Evolutionary conservation across 345 rosid genomes (phyloP).

Genomic region (Eutrema yunnanense): DNA sequence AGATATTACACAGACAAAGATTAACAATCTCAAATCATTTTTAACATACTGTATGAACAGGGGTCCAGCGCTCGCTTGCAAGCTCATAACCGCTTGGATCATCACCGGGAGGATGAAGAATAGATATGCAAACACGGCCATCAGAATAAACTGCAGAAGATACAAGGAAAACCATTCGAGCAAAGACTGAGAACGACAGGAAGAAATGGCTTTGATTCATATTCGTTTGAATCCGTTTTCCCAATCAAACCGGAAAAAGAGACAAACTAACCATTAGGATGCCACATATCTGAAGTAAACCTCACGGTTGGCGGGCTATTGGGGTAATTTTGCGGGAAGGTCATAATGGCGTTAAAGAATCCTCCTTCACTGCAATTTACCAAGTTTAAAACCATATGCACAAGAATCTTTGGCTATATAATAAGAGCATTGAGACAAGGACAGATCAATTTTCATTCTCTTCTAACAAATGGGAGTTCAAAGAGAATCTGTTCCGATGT

Average conservation of each 20-base stretch:
- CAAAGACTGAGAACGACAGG: not conserved
- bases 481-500: not conserved
- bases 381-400: not conserved
- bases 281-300: slow-evolving; percentile 96
- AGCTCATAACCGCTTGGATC: slow-evolving; percentile 98
- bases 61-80: slow-evolving; percentile 97
- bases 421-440: not conserved
- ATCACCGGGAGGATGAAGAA: slow-evolving; percentile 98
- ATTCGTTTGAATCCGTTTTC: not conserved
- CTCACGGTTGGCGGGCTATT: slow-evolving; percentile 84
- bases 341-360: slow-evolving; percentile 88
- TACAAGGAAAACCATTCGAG: not conserved
- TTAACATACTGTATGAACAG: slow-evolving; percentile 79
- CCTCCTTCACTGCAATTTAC: slow-evolving; percentile 78
- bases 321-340: slow-evolving; percentile 89
- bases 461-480: not conserved
- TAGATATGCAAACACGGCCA: slow-evolving; percentile 96
- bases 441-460: not conserved
- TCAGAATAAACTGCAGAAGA: slow-evolving; percentile 64
- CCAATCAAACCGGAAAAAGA: not conserved
- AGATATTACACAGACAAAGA: not conserved
- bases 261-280: slow-evolving; percentile 71
- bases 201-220: not conserved
- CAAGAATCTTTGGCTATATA: not conserved
- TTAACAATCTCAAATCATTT: not conserved